Conservation (phyloP, 176 grass and related monocot genomes). For the Cymbopogon citratus region DNA sequence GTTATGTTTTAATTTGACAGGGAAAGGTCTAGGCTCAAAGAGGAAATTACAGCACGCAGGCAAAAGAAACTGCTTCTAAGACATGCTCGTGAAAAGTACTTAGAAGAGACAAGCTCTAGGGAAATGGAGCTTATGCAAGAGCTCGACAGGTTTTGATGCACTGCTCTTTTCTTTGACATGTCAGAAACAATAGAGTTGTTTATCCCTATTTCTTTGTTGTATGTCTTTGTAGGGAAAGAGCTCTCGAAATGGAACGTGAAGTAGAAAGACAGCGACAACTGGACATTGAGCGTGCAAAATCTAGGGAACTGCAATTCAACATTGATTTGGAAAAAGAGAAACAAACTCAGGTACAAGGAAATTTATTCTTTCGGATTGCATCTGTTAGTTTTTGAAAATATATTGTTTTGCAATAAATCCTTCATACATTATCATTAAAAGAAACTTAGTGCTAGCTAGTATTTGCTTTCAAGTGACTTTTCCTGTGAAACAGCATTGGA, state of each 20-base stretch:
- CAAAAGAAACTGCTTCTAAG: conserved; percentile 89
- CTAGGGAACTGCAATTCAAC: conserved; percentile 82
- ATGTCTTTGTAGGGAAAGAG: conserved; percentile 54
- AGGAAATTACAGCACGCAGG: conserved; percentile 74
- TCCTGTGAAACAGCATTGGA: not conserved
- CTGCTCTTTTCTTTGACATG: conserved; percentile 1
- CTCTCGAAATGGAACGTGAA: conserved; percentile 63
- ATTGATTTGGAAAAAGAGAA: conserved; percentile 91
- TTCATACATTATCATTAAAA: not conserved
- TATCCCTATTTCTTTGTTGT: conserved; percentile 5
- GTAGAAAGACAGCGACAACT: conserved; percentile 76
- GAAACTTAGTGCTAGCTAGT: not conserved
- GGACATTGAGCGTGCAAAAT: conserved; percentile 78
- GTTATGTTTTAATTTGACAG: conserved; percentile 38
- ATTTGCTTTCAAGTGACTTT: not conserved
- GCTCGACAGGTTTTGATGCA: conserved; percentile 68
- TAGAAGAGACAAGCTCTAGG: conserved; percentile 64
- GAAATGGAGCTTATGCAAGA: conserved; percentile 93
- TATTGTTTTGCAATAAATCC: not conserved
- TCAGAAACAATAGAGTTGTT: conserved; percentile 2
- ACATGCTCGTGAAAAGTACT: conserved; percentile 71
- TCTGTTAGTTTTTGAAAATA: not conserved
- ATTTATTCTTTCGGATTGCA: not conserved
- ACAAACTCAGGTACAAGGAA: conserved; percentile 61
- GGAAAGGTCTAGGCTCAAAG: conserved; percentile 76